Conservation (phyloP, 2,329 filamentous ascomycete genomes). For the Diaporthe citriasiana region DNA sequence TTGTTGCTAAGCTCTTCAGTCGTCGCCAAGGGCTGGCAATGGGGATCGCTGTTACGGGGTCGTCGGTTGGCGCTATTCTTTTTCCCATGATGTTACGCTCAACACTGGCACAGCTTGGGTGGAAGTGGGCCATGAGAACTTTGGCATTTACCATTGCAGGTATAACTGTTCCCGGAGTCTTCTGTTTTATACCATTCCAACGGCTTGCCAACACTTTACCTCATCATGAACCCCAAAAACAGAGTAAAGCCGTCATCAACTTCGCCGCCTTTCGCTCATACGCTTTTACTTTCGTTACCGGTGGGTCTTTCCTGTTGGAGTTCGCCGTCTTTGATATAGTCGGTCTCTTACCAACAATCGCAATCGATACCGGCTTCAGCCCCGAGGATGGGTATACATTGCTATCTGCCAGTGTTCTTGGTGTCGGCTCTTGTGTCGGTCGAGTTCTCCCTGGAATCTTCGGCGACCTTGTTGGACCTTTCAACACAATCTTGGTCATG, state of each 20-base stretch:
- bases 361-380: not conserved
- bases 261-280: not conserved
- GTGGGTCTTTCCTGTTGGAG: not conserved
- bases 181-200: not conserved
- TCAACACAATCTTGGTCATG: too few relatives aligned
- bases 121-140: not conserved
- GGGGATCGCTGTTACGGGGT: not conserved
- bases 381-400: not conserved
- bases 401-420: not conserved
- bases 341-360: not conserved
- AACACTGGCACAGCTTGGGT: not conserved
- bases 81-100: not conserved
- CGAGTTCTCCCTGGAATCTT: too few relatives aligned
- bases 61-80: not conserved
- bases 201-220: not conserved
- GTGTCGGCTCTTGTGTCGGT: not conserved
- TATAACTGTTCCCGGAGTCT: not conserved
- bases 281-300: not conserved
- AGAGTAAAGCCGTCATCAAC: not conserved
- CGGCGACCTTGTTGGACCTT: too few relatives aligned
- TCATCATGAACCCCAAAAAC: not conserved
- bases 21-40: not conserved
- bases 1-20: not conserved
- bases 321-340: not conserved
- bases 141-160: not conserved